Base-by-base conservation (phyloP, 1,139 yeast genomes). In the Geotrichum australiense region DNA sequence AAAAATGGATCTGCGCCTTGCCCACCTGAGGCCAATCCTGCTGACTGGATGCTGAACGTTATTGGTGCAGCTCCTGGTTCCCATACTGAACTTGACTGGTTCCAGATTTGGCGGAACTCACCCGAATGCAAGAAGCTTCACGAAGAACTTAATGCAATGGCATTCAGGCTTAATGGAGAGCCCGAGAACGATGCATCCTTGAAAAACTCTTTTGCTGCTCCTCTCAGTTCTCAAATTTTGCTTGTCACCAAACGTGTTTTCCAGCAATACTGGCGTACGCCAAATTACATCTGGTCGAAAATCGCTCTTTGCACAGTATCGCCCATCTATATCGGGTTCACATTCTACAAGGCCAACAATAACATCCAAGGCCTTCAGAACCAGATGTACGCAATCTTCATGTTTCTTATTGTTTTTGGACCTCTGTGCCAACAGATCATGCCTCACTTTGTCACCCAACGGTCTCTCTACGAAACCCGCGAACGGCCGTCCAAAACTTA, bases 1-100 rank as follows among this genome's bases (percentile, higher is more conserved):
- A 58, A 62, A 14, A 63, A 81, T 53, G 91, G 91, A 34, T 79
- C 87, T 24, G 61, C 57, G 19, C 75, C 75, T 37, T 79, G 83
- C 63, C 86, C 86, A 7, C 65, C 69, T 16, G 73, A 71, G 39
- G 86, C 83, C 10, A 80, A 80, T 54, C 91, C 89, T 7, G 89
- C 89, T 4, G 91, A 80, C 58, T 81, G 86, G 85, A 81, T 80
- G 85, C 67, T 80, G 53, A 79, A 76, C 50, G 83, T 79, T 44
- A 80, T 80, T 56, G 87, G 87, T 43, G 87, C 87, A 31, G 89
- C 87, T 23, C 87, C 89, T 4, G 87, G 86, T 22, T 73, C 84
- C 24, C 72, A 69, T 47, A 81, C 85, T 25, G 70, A 67, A 35
- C 74, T 73, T 51, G 81, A 80, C 57, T 81, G 76, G 59, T 68